A percentile compares a stretch with the other conserved stretches of the same genome.
Conservation (phyloP, 768 basidiomycete species). For the Amylocystis lapponica region DNA sequence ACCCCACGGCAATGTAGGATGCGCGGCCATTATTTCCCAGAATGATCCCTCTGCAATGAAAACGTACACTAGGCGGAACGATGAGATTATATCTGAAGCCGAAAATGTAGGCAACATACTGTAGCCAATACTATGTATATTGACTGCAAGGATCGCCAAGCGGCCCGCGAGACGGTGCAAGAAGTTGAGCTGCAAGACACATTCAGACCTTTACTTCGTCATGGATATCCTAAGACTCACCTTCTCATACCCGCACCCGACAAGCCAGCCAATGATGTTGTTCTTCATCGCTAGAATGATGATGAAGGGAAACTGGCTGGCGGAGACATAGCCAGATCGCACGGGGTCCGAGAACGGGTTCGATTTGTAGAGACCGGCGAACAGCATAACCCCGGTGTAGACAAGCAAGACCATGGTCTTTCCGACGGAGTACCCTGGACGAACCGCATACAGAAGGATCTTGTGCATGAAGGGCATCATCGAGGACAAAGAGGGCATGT, state of each 20-base stretch:
- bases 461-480: neutral
- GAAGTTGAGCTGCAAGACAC: conserved; percentile 25
- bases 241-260: conserved; percentile 66
- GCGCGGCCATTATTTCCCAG: too few species aligned
- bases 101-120: conserved; percentile 20
- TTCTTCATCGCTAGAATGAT: conserved; percentile 67
- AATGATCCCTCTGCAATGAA: too few species aligned
- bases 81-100: conserved; percentile 12
- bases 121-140: conserved; percentile 38
- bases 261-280: conserved; percentile 48
- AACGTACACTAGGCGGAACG: too few species aligned
- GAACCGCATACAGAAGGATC: neutral
- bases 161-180: conserved; percentile 50
- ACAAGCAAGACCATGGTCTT: neutral
- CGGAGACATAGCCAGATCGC: conserved; percentile 48
- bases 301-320: conserved; percentile 61
- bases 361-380: conserved; percentile 44
- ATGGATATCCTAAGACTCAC: conserved; percentile 25
- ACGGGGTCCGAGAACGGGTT: conserved; percentile 43
- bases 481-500: conserved; percentile 2
- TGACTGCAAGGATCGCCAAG: conserved; percentile 33
- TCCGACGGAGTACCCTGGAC: conserved; percentile 1
- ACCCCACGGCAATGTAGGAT: conserved; percentile 1
- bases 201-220: neutral
- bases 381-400: conserved; percentile 25